phyloP scores from a whole-genome alignment of 1,284 basidiomycete species.

The Trichosporon sp. region DNA sequence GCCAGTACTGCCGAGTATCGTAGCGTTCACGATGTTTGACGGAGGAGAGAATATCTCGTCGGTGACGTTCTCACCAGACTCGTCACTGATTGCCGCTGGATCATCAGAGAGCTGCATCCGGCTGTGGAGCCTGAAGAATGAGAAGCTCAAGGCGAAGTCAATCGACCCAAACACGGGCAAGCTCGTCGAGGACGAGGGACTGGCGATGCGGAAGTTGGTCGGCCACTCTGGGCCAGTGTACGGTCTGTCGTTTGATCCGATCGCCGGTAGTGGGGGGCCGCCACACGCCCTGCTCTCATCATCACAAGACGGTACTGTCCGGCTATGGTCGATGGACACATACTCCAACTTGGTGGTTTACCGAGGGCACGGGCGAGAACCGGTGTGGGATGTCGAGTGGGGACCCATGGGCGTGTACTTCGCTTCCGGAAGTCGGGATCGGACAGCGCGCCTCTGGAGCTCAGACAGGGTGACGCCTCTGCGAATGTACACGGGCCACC shows the following conservation, averaged over 20 bases:
- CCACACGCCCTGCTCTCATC: conserved; percentile 84
- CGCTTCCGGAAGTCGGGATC: conserved; percentile 86
- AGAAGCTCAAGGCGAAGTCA: conserved; percentile 65
- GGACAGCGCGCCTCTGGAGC: conserved; percentile 93
- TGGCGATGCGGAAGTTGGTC: conserved; percentile 82
- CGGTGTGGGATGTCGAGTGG: conserved; percentile 99
- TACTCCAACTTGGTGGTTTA: conserved; percentile 90
- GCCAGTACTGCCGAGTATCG: conserved; percentile 68
- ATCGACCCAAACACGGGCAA: conserved; percentile 43
- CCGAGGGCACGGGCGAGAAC: conserved; percentile 84
- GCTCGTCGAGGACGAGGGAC: conserved; percentile 64
- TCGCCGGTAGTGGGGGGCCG: conserved; percentile 74
- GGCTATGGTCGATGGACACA: conserved; percentile 94
- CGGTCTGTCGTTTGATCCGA: conserved; percentile 85
- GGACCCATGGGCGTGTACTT: conserved; percentile 98
- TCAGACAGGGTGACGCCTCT: conserved; percentile 84
- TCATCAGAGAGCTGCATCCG: conserved; percentile 94
- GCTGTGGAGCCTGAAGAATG: conserved; percentile 90
- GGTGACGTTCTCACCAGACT: conserved; percentile 83
- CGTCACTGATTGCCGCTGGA: conserved; percentile 89
- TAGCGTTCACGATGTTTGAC: conserved; percentile 87
- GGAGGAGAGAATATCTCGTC: conserved; percentile 85
- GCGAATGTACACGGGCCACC: conserved; percentile 90
- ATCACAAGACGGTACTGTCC: conserved; percentile 86
- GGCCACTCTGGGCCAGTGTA: conserved; percentile 97